Evolutionary conservation across 805 yeast genomes (phyloP).

Genomic region (Lachancea lanzarotensis): DNA sequence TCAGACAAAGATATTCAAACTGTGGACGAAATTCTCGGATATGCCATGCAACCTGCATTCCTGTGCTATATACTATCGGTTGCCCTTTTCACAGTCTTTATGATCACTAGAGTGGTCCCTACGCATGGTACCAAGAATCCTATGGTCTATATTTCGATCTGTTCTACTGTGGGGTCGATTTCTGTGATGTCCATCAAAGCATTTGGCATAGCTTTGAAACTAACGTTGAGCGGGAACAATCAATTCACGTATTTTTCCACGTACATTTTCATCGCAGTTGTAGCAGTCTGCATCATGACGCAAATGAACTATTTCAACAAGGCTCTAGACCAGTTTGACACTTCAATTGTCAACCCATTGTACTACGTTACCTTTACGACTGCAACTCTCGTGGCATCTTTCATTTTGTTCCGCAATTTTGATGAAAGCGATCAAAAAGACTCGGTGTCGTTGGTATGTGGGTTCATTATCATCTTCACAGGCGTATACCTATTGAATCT

Average conservation of each 20-base stretch:
- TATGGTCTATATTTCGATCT: conserved; percentile 81
- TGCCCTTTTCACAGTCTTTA: conserved; percentile 60
- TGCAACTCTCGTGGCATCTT: conserved; percentile 77
- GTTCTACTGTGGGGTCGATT: conserved; percentile 85
- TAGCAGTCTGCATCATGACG: conserved; percentile 72
- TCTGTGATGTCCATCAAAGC: conserved; percentile 91
- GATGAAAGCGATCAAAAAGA: conserved; percentile 76
- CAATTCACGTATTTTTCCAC: conserved; percentile 84
- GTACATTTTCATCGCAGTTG: conserved; percentile 71
- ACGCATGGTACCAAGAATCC: conserved; percentile 74
- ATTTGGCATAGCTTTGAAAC: conserved; percentile 83
- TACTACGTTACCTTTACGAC: conserved; percentile 91
- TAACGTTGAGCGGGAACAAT: conserved; percentile 77
- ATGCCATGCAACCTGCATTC: conserved; percentile 75
- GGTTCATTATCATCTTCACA: conserved; percentile 78
- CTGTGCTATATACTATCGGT: conserved; percentile 58
- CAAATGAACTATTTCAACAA: conserved; percentile 94
- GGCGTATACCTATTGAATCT: conserved; percentile 82
- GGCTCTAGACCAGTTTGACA: conserved; percentile 88
- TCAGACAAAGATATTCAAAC: conserved; percentile 86
- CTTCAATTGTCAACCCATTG: conserved; percentile 84
- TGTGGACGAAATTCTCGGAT: conserved; percentile 76
- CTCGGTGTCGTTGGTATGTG: conserved; percentile 73
- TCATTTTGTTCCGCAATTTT: conserved; percentile 79
- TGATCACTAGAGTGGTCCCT: conserved; percentile 82